These are phyloP conservation scores for Penicillium samsonianum DNA, from an alignment of 495 filamentous ascomycete species.

Conservation along the genomic window DNA sequence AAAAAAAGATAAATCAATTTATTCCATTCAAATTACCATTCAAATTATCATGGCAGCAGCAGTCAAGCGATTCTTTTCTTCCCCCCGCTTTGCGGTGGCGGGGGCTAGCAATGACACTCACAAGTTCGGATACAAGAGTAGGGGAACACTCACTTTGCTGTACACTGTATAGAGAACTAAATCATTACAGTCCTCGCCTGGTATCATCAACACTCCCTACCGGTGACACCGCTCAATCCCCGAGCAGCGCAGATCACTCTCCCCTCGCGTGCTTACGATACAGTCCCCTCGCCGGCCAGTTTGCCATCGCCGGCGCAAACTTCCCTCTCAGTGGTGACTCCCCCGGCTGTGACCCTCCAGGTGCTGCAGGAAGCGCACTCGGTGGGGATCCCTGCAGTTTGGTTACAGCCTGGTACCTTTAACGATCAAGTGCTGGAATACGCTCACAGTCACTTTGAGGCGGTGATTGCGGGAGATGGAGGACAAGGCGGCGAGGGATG, in stretches of 20 bases:
- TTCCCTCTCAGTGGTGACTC: constrained; percentile 83
- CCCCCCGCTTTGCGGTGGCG: constrained; percentile 82
- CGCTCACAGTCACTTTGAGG: constrained; percentile 64
- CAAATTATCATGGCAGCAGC: constrained; percentile 43
- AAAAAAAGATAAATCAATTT: neutral
- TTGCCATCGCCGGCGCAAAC: constrained; percentile 68
- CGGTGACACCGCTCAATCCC: constrained; percentile 83
- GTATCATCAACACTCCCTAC: constrained; percentile 77
- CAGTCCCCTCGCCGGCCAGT: constrained; percentile 62
- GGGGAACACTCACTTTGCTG: constrained; percentile 15
- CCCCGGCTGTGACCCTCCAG: constrained; percentile 66
- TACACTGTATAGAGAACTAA: constrained; percentile 7
- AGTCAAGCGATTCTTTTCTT: constrained; percentile 79
- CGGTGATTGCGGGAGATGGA: constrained; percentile 69
- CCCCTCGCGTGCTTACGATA: constrained; percentile 56
- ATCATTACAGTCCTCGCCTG: constrained; percentile 73
- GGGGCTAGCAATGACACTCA: constrained; percentile 79
- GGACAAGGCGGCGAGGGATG: constrained; percentile 74
- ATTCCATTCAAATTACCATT: neutral
- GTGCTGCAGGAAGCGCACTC: constrained; percentile 77
- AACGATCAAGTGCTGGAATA: constrained; percentile 70
- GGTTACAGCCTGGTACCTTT: constrained; percentile 90
- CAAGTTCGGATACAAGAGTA: constrained; percentile 93
- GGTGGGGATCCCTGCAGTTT: constrained; percentile 77
- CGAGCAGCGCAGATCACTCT: constrained; percentile 59